Percentiles rank a stretch among this genome's conserved stretches.
These are phyloP conservation scores for Neurospora cerealis DNA, from an alignment of 495 filamentous ascomycete genomes.

Conservation along the genomic window DNA sequence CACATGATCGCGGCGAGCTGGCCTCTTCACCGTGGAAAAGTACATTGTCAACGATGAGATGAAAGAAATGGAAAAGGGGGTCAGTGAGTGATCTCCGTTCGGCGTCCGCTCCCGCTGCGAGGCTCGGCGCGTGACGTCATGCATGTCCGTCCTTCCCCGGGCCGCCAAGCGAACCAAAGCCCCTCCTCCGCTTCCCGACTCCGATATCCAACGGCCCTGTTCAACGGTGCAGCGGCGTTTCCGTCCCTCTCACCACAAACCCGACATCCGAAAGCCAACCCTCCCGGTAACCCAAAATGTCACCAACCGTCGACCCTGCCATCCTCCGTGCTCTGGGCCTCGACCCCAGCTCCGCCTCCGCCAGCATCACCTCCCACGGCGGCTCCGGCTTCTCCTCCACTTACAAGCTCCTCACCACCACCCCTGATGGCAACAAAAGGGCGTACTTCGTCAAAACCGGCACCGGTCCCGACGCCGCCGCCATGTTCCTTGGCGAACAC, in stretches of 20 bases:
- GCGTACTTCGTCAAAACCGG: slow-evolving; percentile 79
- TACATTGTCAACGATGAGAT: no score
- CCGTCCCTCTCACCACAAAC: neutral
- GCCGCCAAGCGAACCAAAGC: neutral
- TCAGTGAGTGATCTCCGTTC: neutral
- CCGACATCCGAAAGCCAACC: neutral
- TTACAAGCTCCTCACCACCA: slow-evolving; percentile 48
- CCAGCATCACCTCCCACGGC: slow-evolving; percentile 53
- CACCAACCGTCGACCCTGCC: slow-evolving; percentile 41
- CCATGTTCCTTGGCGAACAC: slow-evolving; percentile 84
- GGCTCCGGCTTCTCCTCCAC: slow-evolving; percentile 68
- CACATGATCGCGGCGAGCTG: neutral
- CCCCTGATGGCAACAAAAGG: slow-evolving; percentile 41
- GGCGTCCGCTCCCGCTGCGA: neutral
- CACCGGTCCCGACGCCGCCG: slow-evolving; percentile 46
- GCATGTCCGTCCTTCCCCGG: neutral
- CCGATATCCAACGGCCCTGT: neutral
- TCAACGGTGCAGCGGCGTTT: neutral
- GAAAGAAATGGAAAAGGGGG: no score
- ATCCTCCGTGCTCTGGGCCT: slow-evolving; percentile 59
- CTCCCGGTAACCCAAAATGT: slow-evolving; percentile 13
- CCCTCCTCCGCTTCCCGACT: neutral
- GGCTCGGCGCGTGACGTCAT: neutral
- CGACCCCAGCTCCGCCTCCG: slow-evolving; percentile 19
- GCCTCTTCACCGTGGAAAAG: neutral